Evolutionary conservation across 139 green algal genomes (phyloP).

Genomic region (Choricystis sp.): DNA sequence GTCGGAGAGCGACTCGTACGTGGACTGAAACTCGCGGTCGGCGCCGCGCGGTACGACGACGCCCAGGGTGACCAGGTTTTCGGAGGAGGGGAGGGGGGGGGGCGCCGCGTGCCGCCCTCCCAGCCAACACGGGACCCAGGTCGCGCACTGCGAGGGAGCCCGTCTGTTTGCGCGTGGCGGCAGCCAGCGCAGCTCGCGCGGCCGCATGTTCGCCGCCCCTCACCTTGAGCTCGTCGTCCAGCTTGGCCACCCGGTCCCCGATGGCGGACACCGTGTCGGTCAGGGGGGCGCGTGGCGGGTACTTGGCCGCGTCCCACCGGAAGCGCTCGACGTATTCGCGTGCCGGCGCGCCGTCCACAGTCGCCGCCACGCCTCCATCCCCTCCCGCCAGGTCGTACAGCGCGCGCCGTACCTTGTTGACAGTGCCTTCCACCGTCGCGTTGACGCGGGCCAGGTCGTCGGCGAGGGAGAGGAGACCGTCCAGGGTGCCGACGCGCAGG

Average conservation of each 20-base stretch:
- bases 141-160: slow-evolving; percentile 83
- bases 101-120: background rate
- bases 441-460: slow-evolving; percentile 85
- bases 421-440: slow-evolving; percentile 53
- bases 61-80: slow-evolving; percentile 85
- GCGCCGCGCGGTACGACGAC: slow-evolving; percentile 69
- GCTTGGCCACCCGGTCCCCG: slow-evolving; percentile 56
- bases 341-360: slow-evolving; percentile 44
- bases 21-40: slow-evolving; percentile 62
- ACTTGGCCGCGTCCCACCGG: slow-evolving; percentile 94
- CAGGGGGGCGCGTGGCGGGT: slow-evolving; percentile 63
- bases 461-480: slow-evolving; percentile 76
- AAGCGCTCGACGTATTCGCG: slow-evolving; percentile 70
- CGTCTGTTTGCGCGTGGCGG: slow-evolving; percentile 53
- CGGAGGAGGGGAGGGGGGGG: slow-evolving; percentile 57
- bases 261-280: slow-evolving; percentile 83
- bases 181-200: slow-evolving; percentile 51
- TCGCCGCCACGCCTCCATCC: background rate
- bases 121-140: slow-evolving; percentile 45
- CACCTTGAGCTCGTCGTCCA: slow-evolving; percentile 98
- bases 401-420: slow-evolving; percentile 72
- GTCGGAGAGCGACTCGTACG: slow-evolving; percentile 77
- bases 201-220: slow-evolving; percentile 57
- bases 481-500: slow-evolving; percentile 81
- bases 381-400: slow-evolving; percentile 30